Conservation (phyloP, 495 filamentous ascomycete species). For the Cercophora samala region DNA sequence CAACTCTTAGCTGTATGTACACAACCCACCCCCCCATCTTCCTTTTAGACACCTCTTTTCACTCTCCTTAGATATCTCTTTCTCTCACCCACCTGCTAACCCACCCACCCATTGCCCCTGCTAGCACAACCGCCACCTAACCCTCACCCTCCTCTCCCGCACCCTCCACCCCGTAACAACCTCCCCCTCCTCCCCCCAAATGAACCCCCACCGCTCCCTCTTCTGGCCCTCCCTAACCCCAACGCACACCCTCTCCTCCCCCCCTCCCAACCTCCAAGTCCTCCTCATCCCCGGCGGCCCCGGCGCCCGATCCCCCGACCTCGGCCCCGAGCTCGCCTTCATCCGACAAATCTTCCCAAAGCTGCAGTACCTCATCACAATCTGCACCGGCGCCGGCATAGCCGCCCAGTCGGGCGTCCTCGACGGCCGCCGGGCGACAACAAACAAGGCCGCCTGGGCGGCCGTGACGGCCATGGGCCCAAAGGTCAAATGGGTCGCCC, state of each 20-base stretch:
- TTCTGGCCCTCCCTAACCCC: constrained; percentile 44
- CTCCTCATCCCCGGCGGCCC: constrained; percentile 57
- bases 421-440: constrained; percentile 50
- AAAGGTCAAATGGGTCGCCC: constrained; percentile 25
- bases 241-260: constrained; percentile 49
- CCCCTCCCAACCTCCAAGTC: constrained; percentile 29
- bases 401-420: constrained; percentile 49
- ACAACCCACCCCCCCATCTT: no score
- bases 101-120: no score
- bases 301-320: constrained; percentile 37
- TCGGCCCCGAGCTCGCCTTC: constrained; percentile 37
- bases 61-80: no score
- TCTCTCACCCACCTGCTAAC: no score
- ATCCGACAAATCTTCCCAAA: constrained; percentile 36
- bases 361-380: constrained; percentile 49
- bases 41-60: no score
- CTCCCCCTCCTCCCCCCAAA: constrained; percentile 9
- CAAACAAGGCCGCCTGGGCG: constrained; percentile 58
- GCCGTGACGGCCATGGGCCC: constrained; percentile 20
- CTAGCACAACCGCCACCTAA: constrained; percentile 24
- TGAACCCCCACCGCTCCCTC: constrained; percentile 22
- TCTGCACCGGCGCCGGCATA: constrained; percentile 51
- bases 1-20: constrained; percentile 48
- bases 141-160: constrained; percentile 43
- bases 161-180: constrained; percentile 48